Base-by-base conservation (phyloP, 768 basidiomycete genomes). In the Russula lepida region DNA sequence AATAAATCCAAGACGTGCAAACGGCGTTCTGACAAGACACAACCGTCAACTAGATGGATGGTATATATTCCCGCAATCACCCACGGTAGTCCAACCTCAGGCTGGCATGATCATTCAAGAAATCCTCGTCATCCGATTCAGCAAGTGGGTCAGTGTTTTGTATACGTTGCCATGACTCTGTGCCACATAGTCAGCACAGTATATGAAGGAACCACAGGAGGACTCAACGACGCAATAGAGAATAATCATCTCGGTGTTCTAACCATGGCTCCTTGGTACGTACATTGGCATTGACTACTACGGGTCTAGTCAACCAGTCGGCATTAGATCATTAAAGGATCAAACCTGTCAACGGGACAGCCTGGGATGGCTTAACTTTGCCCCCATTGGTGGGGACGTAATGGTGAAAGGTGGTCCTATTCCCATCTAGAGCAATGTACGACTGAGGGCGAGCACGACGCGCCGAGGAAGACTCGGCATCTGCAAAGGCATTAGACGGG, bases 151-250 rank as follows among this genome's bases (percentile, higher is more conserved):
- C 87, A 37, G 78, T 77, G 28, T 79, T 81, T 41, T 77, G 78
- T 30, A 84, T 78, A 33, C 81, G 73, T 67, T 85, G 82, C 87
- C 86, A 90, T 7, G 88, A 87, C 60, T 90, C 89, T 91, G 73
- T 23, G 13, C 44, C 21, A 46, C 13, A 37, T 17, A 8, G 54
- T 65, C 49, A 65, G 62, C 25, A 32, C 37, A 60, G 63, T 25
- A 49, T 47, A 33, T 64, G 47, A 19, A 33, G 33, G 46, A 0
- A 11, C 13, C 49, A 51, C 30, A 23, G 25, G 32, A 60, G 23
- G 33, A 32, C 50, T 51, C 46, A 47, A 81, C 79, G 80, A 62
- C 79, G 71, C 44, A 80, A 67, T 76, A 80, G 79, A 13, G 75
- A 73, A 35, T 78, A 60, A n/a, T 59, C 64, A 8, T 66, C 64